Percentiles rank a stretch among this genome's conserved stretches.
phyloP scores from a whole-genome alignment of 2,329 filamentous ascomycete species.

The Colletotrichum graminicola region DNA sequence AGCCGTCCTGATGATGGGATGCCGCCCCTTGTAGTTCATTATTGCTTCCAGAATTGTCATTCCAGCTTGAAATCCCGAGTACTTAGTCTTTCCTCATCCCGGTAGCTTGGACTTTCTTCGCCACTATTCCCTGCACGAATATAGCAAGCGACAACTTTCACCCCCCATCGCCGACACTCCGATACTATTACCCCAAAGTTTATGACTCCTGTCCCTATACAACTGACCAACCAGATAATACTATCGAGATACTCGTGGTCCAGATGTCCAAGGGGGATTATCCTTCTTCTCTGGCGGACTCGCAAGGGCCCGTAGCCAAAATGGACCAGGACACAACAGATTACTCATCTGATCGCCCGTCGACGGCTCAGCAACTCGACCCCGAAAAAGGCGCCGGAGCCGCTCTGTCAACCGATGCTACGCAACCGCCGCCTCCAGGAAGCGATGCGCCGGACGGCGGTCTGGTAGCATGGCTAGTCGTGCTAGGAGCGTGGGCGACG shows the following conservation, averaged over 20 bases:
- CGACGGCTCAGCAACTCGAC: slow-evolving; percentile 9
- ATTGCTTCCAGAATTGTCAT: neutral
- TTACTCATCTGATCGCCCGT: slow-evolving; percentile 29
- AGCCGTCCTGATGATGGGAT: neutral
- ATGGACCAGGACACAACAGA: slow-evolving; percentile 22
- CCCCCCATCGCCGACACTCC: too few relatives aligned
- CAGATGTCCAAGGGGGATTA: slow-evolving; percentile 19
- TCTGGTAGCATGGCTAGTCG: slow-evolving; percentile 53
- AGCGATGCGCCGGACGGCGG: slow-evolving; percentile 48
- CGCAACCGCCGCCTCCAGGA: slow-evolving; percentile 12
- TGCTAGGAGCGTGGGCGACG: slow-evolving; percentile 56
- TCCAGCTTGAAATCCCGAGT: neutral
- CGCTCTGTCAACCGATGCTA: neutral
- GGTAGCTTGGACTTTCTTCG: neutral
- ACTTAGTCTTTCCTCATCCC: neutral
- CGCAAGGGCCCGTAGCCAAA: slow-evolving; percentile 18
- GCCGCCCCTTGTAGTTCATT: neutral
- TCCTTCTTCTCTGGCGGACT: slow-evolving; percentile 25
- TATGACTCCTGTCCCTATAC: too few relatives aligned
- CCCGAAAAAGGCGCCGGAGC: slow-evolving; percentile 22
- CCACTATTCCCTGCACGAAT: neutral
- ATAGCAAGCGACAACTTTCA: neutral
- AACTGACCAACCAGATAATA: neutral
- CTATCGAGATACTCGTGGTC: neutral
- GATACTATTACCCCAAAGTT: neutral